A percentile compares a stretch with the other conserved stretches of the same genome.
Evolutionary conservation across 192 early-diverging fungal genomes (phyloP).

Genomic region (Mortierella hygrophila): DNA sequence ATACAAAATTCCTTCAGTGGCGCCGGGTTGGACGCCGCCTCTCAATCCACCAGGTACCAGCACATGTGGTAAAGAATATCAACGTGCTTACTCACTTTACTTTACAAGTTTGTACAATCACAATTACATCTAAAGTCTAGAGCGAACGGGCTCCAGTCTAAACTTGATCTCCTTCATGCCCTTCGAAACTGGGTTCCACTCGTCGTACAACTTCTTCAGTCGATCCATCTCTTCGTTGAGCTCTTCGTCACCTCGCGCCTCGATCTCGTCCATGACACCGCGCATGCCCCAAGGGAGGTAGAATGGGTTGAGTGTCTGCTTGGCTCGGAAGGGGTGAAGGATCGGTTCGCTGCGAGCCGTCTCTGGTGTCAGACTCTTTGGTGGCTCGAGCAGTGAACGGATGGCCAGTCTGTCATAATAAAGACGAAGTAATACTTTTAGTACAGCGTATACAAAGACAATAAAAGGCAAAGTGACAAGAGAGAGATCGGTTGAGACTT

Average conservation of each 20-base stretch:
- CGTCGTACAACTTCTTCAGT: conserved; percentile 76
- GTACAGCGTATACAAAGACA: not conserved
- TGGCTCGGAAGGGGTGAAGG: conserved; percentile 73
- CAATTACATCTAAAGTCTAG: conserved; percentile 55
- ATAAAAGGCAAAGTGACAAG: conserved; percentile 2
- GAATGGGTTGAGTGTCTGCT: conserved; percentile 86
- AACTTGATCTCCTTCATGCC: conserved; percentile 89
- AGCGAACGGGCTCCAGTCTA: conserved; percentile 87
- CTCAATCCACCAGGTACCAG: too few species aligned
- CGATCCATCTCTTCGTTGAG: conserved; percentile 76
- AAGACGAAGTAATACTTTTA: conserved; percentile 16
- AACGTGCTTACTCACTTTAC: not conserved
- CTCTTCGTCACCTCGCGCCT: conserved; percentile 63
- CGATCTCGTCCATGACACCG: conserved; percentile 79
- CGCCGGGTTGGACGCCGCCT: too few species aligned
- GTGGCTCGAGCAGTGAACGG: conserved; percentile 52
- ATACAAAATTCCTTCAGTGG: not conserved
- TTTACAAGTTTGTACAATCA: not conserved
- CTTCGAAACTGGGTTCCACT: conserved; percentile 84
- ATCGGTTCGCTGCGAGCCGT: conserved; percentile 48
- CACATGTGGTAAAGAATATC: not conserved
- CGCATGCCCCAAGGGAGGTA: conserved; percentile 96
- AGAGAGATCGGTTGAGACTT: conserved; percentile 4
- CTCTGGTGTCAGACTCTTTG: conserved; percentile 21
- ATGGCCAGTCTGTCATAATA: conserved; percentile 40